A percentile compares a stretch with the other conserved stretches of the same genome.
These are phyloP conservation scores for Hypoxylon sp. DNA, from an alignment of 2,329 filamentous ascomycete species.

Conservation along the genomic window DNA sequence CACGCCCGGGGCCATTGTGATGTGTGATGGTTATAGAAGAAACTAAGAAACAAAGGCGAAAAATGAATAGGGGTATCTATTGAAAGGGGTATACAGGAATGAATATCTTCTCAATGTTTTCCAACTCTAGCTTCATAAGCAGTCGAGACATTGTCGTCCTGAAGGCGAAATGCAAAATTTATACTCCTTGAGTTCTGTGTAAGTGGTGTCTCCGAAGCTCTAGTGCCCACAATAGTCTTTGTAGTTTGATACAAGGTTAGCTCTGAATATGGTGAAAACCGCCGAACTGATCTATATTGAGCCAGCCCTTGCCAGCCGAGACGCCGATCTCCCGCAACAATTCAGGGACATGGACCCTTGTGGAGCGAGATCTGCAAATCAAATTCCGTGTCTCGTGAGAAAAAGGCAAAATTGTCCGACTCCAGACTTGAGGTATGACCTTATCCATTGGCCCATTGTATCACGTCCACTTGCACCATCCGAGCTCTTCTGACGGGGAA, in stretches of 20 bases:
- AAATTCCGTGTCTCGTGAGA: constrained; percentile 17
- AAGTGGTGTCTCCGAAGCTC: constrained; percentile 37
- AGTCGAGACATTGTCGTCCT: constrained; percentile 20
- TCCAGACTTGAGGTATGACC: constrained; percentile 2
- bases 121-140: not conserved
- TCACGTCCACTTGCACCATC: constrained; percentile 3
- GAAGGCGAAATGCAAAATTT: constrained; percentile 23
- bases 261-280: constrained; percentile 47
- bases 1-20: constrained; percentile 51
- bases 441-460: constrained; percentile 7
- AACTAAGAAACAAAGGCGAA: not conserved
- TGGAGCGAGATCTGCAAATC: constrained; percentile 18
- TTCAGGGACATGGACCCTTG: constrained; percentile 22
- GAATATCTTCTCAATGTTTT: constrained; percentile 6
- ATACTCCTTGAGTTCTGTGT: constrained; percentile 38
- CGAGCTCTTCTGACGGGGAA: not conserved
- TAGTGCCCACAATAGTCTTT: constrained; percentile 34
- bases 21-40: not conserved
- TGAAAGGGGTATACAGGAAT: not conserved
- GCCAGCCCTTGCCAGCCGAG: constrained; percentile 10
- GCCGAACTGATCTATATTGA: constrained; percentile 42
- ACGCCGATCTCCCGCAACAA: constrained; percentile 28
- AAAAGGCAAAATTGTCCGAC: constrained; percentile 36
- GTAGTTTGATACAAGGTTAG: constrained; percentile 23
- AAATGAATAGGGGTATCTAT: constrained; percentile 18